phyloP scores from a whole-genome alignment of 2,329 filamentous ascomycete species.

The Epichloe baconii region DNA sequence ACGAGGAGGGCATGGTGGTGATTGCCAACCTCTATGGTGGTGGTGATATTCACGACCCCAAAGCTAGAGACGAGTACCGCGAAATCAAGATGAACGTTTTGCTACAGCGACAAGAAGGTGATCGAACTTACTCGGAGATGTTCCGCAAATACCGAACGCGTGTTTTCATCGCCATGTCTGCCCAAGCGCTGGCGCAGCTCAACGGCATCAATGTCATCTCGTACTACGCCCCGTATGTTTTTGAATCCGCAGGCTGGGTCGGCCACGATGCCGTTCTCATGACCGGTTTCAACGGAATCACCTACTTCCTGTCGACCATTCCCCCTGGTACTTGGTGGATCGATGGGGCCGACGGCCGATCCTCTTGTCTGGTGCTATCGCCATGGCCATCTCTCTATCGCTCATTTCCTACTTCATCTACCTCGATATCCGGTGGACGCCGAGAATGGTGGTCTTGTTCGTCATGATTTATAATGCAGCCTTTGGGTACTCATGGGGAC shows the following conservation, averaged over 20 bases:
- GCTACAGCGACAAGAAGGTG: constrained; percentile 84
- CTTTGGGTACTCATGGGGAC: constrained; percentile 91
- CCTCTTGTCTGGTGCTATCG: constrained; percentile 74
- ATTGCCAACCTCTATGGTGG: constrained; percentile 95
- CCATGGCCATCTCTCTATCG: constrained; percentile 81
- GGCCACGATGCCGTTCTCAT: constrained; percentile 87
- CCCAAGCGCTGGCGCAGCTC: constrained; percentile 86
- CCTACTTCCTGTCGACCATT: constrained; percentile 83
- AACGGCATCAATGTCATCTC: constrained; percentile 99
- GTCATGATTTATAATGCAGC: constrained; percentile 98
- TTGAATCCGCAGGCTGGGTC: constrained; percentile 91
- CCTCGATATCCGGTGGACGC: constrained; percentile 67
- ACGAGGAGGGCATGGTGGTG: constrained; percentile 95
- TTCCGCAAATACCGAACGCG: constrained; percentile 84
- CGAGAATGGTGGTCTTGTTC: constrained; percentile 75
- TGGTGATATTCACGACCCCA: constrained; percentile 85
- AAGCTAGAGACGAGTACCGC: constrained; percentile 89
- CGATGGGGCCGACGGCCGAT: constrained; percentile 81
- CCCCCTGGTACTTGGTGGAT: constrained; percentile 98
- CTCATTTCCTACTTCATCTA: constrained; percentile 92
- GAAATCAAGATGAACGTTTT: constrained; percentile 99
- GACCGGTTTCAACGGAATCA: constrained; percentile 88
- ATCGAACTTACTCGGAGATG: constrained; percentile 86
- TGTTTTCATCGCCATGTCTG: constrained; percentile 97
- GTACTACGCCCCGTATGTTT: constrained; percentile 93